Evolutionary conservation across 164 flowering plant species (phyloP), one percentile per base, ranked within the genome.

Genomic region (Berberis vulgaris): DNA sequence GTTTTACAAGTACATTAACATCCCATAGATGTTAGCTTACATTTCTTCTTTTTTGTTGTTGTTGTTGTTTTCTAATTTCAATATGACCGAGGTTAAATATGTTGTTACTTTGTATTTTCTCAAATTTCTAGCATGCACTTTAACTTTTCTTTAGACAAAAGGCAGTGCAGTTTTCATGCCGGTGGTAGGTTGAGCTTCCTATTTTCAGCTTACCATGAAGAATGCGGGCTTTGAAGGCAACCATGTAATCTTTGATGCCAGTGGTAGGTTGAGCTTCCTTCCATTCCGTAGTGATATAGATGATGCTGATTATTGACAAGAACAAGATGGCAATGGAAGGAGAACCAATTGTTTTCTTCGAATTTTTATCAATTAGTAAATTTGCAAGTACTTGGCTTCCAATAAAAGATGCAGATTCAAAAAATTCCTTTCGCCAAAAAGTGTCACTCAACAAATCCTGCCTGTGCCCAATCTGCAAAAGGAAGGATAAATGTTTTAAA

Each of bases 361-460:
- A 54, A 66, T 73, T 67, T 68, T 68, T 43, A 64, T 78, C 79
- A 65, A 82, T 59, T 47, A 87, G 69, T 75, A 79, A 87, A 81
- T 94, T 94, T 44, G 82, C 83, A 56, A 91, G 79, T 60, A 80
- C 68, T 70, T 91, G 98, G 77, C 95, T 86, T 68, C 87, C 97
- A 72, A 94, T 78, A 9, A 83, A 74, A 65, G 85, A 83, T 49
- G 79, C 91, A 61, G 97, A 84, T 74, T 85, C 88, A 59, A 72
- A 79, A 70, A 88, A 85, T 26, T 80, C 78, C 97, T 91, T 91
- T 47, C 87, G 69, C 97, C 97, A 94, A 75, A 86, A 87, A 12
- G 84, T 86, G 47, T 89, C 96, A 68, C 63, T 84, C 73, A 94
- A 70, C 26, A 76, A 47, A 72, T 89, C 96, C 71, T 75, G 80